phyloP scores from a whole-genome alignment of 805 yeast genomes.

The Ogataea corticis region DNA sequence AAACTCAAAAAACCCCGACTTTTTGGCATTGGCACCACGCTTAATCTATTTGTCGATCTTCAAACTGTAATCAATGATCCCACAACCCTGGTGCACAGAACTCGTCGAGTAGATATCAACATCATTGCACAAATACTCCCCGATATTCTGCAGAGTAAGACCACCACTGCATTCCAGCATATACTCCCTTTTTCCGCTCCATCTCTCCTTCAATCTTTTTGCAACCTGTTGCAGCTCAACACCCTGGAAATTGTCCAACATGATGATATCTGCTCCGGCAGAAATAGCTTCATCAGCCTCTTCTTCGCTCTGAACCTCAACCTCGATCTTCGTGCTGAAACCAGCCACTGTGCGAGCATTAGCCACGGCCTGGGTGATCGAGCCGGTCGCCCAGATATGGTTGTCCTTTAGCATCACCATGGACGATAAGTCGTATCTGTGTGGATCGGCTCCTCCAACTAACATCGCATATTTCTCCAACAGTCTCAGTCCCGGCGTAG shows the following conservation, averaged over 20 bases:
- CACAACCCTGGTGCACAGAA: slow-evolving; percentile 88
- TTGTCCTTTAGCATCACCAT: slow-evolving; percentile 98
- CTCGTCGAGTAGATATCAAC: slow-evolving; percentile 91
- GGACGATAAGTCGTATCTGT: slow-evolving; percentile 84
- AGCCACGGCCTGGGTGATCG: slow-evolving; percentile 79
- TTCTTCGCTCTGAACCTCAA: slow-evolving; percentile 79
- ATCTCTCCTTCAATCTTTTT: slow-evolving; percentile 53
- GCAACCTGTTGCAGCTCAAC: slow-evolving; percentile 68
- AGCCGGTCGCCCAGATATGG: slow-evolving; percentile 90
- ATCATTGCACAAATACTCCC: slow-evolving; percentile 66
- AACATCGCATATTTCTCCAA: slow-evolving; percentile 92
- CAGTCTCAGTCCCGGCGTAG: slow-evolving; percentile 92
- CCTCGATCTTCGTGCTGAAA: slow-evolving; percentile 87
- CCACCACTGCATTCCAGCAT: slow-evolving; percentile 93
- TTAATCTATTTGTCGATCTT: slow-evolving; percentile 48
- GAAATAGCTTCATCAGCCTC: slow-evolving; percentile 92
- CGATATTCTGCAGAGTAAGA: slow-evolving; percentile 66
- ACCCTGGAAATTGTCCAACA: slow-evolving; percentile 87
- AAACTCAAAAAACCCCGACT: no score
- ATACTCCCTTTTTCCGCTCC: slow-evolving; percentile 51
- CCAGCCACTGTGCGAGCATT: slow-evolving; percentile 83
- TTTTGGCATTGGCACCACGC: no score
- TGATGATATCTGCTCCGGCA: slow-evolving; percentile 94
- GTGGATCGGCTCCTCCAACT: slow-evolving; percentile 93
- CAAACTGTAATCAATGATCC: slow-evolving; percentile 79